Conservation (phyloP, 768 basidiomycete species). For the Boletellus ananiceps region DNA sequence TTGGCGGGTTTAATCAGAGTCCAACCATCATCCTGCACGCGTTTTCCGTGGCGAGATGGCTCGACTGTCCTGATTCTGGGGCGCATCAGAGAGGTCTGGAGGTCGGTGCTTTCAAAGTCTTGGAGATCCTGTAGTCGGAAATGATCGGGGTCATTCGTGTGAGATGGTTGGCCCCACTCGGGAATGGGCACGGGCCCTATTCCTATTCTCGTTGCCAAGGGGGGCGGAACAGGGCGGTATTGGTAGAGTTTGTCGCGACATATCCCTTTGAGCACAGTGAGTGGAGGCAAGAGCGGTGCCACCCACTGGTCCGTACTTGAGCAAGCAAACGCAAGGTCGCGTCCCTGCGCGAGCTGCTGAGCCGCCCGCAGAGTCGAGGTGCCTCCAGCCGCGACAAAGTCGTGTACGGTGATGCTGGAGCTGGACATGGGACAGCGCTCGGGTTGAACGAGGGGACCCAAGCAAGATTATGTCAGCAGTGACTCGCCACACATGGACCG, state of each 20-base stretch:
- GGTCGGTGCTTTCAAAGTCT: constrained; percentile 40
- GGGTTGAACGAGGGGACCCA: no score
- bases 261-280: constrained; percentile 5
- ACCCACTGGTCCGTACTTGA: constrained; percentile 17
- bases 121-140: constrained; percentile 38
- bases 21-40: background rate
- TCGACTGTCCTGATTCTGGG: background rate
- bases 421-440: background rate
- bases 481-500: constrained; percentile 13
- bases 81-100: constrained; percentile 13
- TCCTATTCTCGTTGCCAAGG: background rate
- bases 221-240: constrained; percentile 22
- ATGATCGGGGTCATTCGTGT: constrained; percentile 32
- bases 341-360: constrained; percentile 16
- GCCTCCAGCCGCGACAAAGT: constrained; percentile 12
- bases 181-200: constrained; percentile 9
- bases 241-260: constrained; percentile 17
- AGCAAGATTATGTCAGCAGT: constrained; percentile 2
- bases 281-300: constrained; percentile 5
- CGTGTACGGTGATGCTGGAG: constrained; percentile 18
- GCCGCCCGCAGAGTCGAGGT: background rate
- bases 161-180: constrained; percentile 38
- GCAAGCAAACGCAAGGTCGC: constrained; percentile 16
- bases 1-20: constrained; percentile 22
- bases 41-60: constrained; percentile 7